Base-by-base conservation (phyloP, 139 green algal genomes). In the Pseudopediastrum boryanum region DNA sequence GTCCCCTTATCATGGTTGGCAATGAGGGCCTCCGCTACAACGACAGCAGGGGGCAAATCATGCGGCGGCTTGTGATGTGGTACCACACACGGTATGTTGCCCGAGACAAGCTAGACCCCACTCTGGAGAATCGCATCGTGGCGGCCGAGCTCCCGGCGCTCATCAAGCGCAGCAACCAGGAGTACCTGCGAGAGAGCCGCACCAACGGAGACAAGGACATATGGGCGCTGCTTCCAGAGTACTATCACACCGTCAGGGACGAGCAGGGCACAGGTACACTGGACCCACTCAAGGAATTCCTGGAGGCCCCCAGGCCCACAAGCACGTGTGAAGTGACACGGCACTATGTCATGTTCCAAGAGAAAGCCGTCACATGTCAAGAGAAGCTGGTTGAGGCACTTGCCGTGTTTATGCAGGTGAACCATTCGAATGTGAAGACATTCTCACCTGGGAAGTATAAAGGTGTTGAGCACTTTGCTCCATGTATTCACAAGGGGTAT, bases 1-100 rank as follows among this genome's bases (percentile, higher is more conserved):
- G 58, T 35, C 70, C 56, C 21, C 59, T 71, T 3, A 52, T 65
- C 4, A 52, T 66, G 58, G 58, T 59, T 25, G 39, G 29, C 41
- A 79, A 79, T 59, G 29, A 64, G 31, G 42, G 71, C 31, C 52
- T 61, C 6, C 58, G 71, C 58, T 79, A 79, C 72, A 31, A 58
- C 46, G 44, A 62, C 68, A 65, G 36, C 71, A 69, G 31, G 4
- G 71, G 35, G 21, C 52, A 54, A 6, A 27, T 52, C 3, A 61
- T 10, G 42, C 67, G 52, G 71, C 50, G 50, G 10, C 42, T 67
- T 51, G 50, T 59, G 35, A 6, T 27, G 33, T 10, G 38, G 51
- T 27, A 36, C n/a, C 51, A 69, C 13, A 25, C 35, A 21, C 68
- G 33, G 25, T 58, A 63, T 36, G 10, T 42, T 13, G 33, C 51